Conservation (phyloP, 306 rosid species). For the Quercus engelmannii region DNA sequence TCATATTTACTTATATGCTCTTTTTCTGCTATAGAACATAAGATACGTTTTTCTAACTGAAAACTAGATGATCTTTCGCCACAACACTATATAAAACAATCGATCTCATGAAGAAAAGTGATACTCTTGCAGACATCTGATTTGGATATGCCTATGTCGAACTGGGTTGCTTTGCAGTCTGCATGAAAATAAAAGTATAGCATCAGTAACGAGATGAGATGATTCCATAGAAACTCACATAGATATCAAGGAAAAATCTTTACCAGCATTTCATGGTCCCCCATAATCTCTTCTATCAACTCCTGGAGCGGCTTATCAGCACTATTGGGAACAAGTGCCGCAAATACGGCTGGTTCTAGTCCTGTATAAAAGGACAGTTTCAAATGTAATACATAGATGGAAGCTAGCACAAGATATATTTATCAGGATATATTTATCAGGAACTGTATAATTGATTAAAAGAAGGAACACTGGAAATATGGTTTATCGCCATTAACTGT, state of each 20-base stretch:
- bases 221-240: background rate
- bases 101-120: background rate
- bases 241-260: conserved; percentile 12
- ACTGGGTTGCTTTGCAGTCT: conserved; percentile 33
- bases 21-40: background rate
- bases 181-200: conserved; percentile 10
- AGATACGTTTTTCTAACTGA: background rate
- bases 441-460: background rate
- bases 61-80: background rate
- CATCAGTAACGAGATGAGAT: background rate
- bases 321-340: conserved; percentile 93
- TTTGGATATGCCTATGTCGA: background rate
- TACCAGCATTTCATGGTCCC: conserved; percentile 85
- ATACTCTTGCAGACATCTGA: background rate
- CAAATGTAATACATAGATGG: background rate
- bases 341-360: conserved; percentile 79
- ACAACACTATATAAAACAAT: background rate
- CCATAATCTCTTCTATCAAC: conserved; percentile 77
- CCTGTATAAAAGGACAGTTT: conserved; percentile 37
- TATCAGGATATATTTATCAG: background rate
- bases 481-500: background rate
- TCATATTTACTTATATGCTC: no score
- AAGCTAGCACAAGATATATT: background rate
- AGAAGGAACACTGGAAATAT: background rate
- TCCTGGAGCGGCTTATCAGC: conserved; percentile 69